These are phyloP conservation scores for Saururus chinensis DNA, from an alignment of 164 flowering plant species.

Conservation along the genomic window DNA sequence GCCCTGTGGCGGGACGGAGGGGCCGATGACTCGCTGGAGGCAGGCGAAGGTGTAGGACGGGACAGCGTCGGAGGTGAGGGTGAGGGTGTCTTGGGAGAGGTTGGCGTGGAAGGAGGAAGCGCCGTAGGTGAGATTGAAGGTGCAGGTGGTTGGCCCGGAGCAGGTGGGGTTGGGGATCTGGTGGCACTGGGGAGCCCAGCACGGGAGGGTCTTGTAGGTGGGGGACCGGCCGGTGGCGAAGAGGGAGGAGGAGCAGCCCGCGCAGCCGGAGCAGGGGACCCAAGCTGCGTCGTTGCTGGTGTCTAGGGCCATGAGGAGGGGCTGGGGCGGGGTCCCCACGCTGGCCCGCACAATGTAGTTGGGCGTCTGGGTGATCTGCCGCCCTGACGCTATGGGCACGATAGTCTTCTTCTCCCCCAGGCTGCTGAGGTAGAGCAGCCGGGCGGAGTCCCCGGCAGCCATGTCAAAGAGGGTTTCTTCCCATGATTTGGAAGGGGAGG, in stretches of 20 bases:
- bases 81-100: slow-evolving; percentile 57
- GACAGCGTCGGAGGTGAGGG: slow-evolving; percentile 47
- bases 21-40: slow-evolving; percentile 46
- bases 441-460: slow-evolving; percentile 25
- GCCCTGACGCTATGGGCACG: slow-evolving; percentile 71
- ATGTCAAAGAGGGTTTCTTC: slow-evolving; percentile 30
- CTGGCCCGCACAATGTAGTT: slow-evolving; percentile 60
- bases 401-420: slow-evolving; percentile 36
- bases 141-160: slow-evolving; percentile 24
- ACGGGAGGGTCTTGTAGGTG: slow-evolving; percentile 41
- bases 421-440: slow-evolving; percentile 35
- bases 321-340: slow-evolving; percentile 76
- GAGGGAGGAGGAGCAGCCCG: slow-evolving; percentile 51
- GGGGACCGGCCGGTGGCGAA: slow-evolving; percentile 43
- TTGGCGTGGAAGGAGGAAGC: slow-evolving; percentile 47
- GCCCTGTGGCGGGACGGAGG: slow-evolving; percentile 70
- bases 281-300: slow-evolving; percentile 84
- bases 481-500: slow-evolving; percentile 36
- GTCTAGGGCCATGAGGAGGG: slow-evolving; percentile 71
- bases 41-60: slow-evolving; percentile 74
- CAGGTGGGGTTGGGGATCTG: slow-evolving; percentile 63
- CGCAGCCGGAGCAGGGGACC: slow-evolving; percentile 82
- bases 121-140: slow-evolving; percentile 74
- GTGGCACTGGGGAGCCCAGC: slow-evolving; percentile 54
- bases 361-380: slow-evolving; percentile 56